Evolutionary conservation across 2,329 filamentous ascomycete genomes (phyloP).

Genomic region (Capronia coronata): DNA sequence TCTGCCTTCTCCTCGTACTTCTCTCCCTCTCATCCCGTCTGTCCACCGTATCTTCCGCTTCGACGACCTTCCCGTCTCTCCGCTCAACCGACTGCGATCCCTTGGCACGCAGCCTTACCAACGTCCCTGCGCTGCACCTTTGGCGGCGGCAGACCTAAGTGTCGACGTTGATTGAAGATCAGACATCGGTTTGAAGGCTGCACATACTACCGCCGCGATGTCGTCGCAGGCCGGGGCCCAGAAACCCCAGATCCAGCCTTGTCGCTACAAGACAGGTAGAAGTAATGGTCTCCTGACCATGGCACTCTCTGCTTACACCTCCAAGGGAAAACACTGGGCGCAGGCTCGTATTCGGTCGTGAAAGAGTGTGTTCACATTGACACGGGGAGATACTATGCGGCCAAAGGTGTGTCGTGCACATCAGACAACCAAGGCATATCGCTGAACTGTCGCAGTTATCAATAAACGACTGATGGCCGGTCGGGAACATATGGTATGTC

Average conservation of each 20-base stretch:
- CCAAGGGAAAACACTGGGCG: conserved; percentile 77
- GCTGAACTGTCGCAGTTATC: conserved; percentile 55
- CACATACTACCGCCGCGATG: conserved; percentile 5
- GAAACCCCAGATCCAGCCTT: conserved; percentile 74
- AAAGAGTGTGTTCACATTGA: conserved; percentile 99
- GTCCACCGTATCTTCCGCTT: too few species aligned
- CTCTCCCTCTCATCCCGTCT: too few species aligned
- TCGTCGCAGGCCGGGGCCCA: conserved; percentile 14
- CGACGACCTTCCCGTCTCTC: too few species aligned
- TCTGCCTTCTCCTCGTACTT: too few species aligned
- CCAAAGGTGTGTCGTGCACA: conserved; percentile 51
- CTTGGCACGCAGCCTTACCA: too few species aligned
- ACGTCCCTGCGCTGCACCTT: too few species aligned
- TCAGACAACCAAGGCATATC: background rate
- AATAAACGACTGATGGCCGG: conserved; percentile 98
- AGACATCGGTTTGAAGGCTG: background rate
- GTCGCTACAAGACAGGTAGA: conserved; percentile 81
- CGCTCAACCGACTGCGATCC: too few species aligned
- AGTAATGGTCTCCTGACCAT: background rate
- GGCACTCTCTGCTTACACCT: conserved; percentile 8
- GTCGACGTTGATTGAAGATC: too few species aligned
- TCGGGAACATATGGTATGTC: conserved; percentile 84
- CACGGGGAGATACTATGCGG: conserved; percentile 94
- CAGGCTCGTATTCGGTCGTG: conserved; percentile 95
- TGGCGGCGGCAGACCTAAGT: too few species aligned